phyloP scores from a whole-genome alignment of 768 basidiomycete genomes.

The Boletus edulis region DNA sequence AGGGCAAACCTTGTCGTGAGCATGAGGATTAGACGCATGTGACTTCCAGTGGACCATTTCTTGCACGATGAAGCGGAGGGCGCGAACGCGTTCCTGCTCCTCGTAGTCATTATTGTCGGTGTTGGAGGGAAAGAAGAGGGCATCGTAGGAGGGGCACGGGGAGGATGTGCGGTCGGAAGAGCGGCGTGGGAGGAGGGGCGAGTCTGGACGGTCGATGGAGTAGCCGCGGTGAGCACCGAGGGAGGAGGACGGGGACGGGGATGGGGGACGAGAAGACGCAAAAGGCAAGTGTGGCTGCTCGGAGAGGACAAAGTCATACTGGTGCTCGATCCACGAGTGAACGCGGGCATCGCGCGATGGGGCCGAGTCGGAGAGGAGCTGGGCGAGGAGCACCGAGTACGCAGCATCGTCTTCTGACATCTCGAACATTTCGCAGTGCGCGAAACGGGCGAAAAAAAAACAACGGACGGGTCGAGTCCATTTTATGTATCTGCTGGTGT shows the following conservation, averaged over 20 bases:
- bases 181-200: slow-evolving; percentile 27
- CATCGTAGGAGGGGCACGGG: slow-evolving; percentile 32
- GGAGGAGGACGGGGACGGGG: slow-evolving; percentile 32
- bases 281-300: slow-evolving; percentile 14
- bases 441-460: slow-evolving; percentile 1
- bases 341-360: slow-evolving; percentile 27
- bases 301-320: slow-evolving; percentile 34
- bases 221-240: slow-evolving; percentile 24
- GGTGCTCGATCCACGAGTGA: slow-evolving; percentile 35
- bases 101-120: slow-evolving; percentile 15
- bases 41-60: slow-evolving; percentile 33
- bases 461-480: slow-evolving; percentile 1
- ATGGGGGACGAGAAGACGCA: slow-evolving; percentile 17
- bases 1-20: slow-evolving; percentile 13
- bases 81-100: slow-evolving; percentile 33
- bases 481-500: slow-evolving; percentile 16
- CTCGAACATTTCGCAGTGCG: neutral
- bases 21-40: neutral
- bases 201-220: slow-evolving; percentile 29
- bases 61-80: slow-evolving; percentile 35
- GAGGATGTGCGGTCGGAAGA: slow-evolving; percentile 25
- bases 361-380: slow-evolving; percentile 25
- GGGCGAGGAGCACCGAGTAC: slow-evolving; percentile 28
- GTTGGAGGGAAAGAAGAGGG: slow-evolving; percentile 31
- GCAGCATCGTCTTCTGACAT: slow-evolving; percentile 32